These are phyloP conservation scores for Fusarium pseudocircinatum DNA, from an alignment of 2,329 filamentous ascomycete species.

Conservation along the genomic window DNA sequence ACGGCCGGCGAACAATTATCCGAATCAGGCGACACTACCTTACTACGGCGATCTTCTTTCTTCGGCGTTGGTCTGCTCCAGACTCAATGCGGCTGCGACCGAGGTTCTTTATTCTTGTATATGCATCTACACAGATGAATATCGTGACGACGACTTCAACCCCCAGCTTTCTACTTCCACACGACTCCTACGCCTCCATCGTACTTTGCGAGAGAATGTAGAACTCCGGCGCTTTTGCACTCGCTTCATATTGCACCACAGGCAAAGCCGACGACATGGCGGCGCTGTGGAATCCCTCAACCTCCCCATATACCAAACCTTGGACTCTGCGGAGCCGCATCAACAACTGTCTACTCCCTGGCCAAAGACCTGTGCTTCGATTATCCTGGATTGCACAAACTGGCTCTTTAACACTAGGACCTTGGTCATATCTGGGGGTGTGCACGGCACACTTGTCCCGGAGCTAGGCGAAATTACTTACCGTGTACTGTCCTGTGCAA, in stretches of 20 bases:
- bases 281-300: neutral
- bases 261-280: too few relatives aligned
- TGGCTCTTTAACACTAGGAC: neutral
- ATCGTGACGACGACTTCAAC: neutral
- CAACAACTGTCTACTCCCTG: neutral
- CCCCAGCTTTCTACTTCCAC: neutral
- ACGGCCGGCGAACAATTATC: neutral
- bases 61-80: neutral
- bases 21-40: neutral
- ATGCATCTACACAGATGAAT: neutral
- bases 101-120: neutral
- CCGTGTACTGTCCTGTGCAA: neutral
- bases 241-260: neutral
- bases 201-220: neutral
- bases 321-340: neutral
- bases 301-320: neutral
- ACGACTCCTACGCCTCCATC: neutral
- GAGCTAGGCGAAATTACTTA: neutral
- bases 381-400: neutral
- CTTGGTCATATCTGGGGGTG: neutral
- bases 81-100: neutral
- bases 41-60: neutral
- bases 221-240: neutral
- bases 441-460: neutral
- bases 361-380: neutral